Evolutionary conservation across 2,329 filamentous ascomycete species (phyloP), one percentile per base, ranked within the genome.

Genomic region (Pestalotiopsis sp.): DNA sequence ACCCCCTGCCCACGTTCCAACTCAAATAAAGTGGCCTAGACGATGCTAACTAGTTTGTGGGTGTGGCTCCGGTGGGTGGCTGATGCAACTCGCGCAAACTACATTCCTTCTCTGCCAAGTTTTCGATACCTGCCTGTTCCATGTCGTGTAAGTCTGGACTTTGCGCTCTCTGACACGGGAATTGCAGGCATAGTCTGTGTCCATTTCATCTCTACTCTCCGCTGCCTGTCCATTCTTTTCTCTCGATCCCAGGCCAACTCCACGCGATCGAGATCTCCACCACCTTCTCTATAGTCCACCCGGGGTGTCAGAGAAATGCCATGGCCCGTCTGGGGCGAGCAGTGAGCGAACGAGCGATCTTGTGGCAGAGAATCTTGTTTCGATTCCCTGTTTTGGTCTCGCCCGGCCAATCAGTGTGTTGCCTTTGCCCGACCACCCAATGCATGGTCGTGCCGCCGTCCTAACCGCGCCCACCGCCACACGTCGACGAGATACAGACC

Each of bases 291-390:
- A 17, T 20, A 14, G 36, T 52, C 17, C 59, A 55, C 65, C 58
- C 65, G 45, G 57, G 65, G 65, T 39, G 65, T 67, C 59, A 13
- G 45, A 52, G 45, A 52, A n/a, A 23, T 52, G 45, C 45, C 45
- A 52, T 52, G 45, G 45, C 17, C 45, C 45, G 45, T 20, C 20
- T 13, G 23, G 31, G 49, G 57, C 65, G 39, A 27, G 31, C 57
- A 38, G 7, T 23, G 49, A 17, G 20, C 49, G 20, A n/a, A 20
- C 17, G 12, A 13, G 12, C 14, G n/a, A 60, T 27, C 64, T 66
- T 60, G 36, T 66, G 63, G 49, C 63, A 41, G 6, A 62, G 64
- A 69, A 69, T 69, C 68, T 69, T 69, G 68, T 69, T 69, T 69
- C 45, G 17, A 14, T 63, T 49, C 64, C 64, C 62, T 41, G 67